Evolutionary conservation across 2,329 filamentous ascomycete species (phyloP), one percentile per base, ranked within the genome.

Genomic region (Ophiostoma australiae): DNA sequence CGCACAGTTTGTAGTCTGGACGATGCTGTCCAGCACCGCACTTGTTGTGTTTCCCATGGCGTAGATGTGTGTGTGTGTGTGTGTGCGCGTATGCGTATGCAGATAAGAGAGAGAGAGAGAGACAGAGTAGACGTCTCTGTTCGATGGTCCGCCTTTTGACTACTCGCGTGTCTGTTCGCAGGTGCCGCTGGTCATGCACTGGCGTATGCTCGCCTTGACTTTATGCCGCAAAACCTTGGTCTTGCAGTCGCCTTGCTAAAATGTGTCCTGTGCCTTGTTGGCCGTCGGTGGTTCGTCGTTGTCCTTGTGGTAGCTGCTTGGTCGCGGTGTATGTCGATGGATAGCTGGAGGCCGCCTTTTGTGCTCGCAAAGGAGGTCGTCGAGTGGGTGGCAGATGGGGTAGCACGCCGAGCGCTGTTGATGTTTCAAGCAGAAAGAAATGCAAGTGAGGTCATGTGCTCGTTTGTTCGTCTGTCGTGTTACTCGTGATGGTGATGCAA

Each of bases 1-100:
- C 77, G 69, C 84, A 97, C 94, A 99, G 85, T 99, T 99, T 76
- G 94, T 95, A 77, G 91, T 93, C 78, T 96, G 92, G 80, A 97
- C 94, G 78, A 99, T 97, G 82, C 91, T 95, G 82, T 98, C 94
- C 81, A 98, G 86, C 80, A 98, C 90, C 76, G 86, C 83, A 79
- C 88, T 90, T 76, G 87, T 88, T 72, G 87, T 87, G 81, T 91
- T 90, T 76, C 89, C 89, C 89, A 91, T 91, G 75, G 76, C 75
- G 72, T 58, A 72, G 31, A 48, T 58, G 23, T 11, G 23, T 58
- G 35, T 63, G 72, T 37, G 41, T 63, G 35, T 65, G 23, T 10
- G 35, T 37, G 4, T 63, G 72, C 33, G 41, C 58, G 35, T 65
- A 23, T 10, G 35, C 31, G 4, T 65, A 15, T 35, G 13, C 3